Evolutionary conservation across 176 grass and related monocot genomes (phyloP), one percentile per base, ranked within the genome.

Genomic region (Areca catechu): DNA sequence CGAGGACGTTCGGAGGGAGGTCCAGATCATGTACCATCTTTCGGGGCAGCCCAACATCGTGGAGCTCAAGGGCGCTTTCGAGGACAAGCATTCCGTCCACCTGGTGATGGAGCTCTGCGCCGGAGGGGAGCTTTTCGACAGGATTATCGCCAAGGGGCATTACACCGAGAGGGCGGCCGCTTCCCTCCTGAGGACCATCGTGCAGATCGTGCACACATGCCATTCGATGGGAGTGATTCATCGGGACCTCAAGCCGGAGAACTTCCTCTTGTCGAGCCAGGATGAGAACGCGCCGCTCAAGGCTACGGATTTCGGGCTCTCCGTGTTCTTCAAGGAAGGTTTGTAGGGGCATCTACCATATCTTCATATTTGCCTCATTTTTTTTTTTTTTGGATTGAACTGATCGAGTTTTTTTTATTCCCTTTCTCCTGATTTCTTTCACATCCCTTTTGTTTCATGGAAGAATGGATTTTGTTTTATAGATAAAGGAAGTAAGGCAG

Each of bases 61-160:
- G 27, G 51, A 67, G 65, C 27, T 67, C 10, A 67, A 67, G 27
- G 65, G 65, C 17, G 51, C 23, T 18, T 67, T 54, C 51, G 65
- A 67, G 51, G 65, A 67, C 51, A 67, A 67, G 51, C 24, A 67
- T 15, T 67, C 65, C 51, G 65, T 67, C n/a, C 65, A 67, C 17
- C 65, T 67, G 22, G 65, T 67, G 18, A 67, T 67, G 65, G 65
- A 67, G 49, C 50, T 67, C 9, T 67, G 65, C 27, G 51, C 51
- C 4, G 65, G 65, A 5, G 65, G 65, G 18, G 65, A 55, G 65
- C 65, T 67, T 15, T 67, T 67, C 25, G 65, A 67, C 25, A 51
- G 65, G 24, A 67, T 67, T 27, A 67, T 67, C 51, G 65, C 65
- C 6, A 29, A 21, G 25, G 65, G 65, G 6, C 65, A 67, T 24